These are phyloP conservation scores for Stagonosporopsis tanaceti DNA, from an alignment of 2,329 filamentous ascomycete genomes.

Conservation along the genomic window DNA sequence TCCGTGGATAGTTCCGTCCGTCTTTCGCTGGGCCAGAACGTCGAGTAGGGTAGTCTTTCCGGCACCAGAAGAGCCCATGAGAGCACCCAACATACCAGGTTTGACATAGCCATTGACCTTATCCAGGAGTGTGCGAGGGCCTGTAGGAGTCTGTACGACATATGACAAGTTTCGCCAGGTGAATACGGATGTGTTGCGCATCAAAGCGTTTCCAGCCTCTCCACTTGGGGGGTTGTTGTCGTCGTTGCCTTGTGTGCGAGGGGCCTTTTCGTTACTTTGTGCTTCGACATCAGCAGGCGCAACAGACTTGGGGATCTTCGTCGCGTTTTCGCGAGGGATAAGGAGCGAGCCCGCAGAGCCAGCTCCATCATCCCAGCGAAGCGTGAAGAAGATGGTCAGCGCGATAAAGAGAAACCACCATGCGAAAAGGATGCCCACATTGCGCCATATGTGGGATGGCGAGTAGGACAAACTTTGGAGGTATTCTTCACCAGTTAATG, in stretches of 20 bases:
- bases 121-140: conserved; percentile 57
- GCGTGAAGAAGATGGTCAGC: conserved; percentile 66
- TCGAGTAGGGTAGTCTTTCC: conserved; percentile 48
- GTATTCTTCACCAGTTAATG: conserved; percentile 66
- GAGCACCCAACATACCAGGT: conserved; percentile 56
- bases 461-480: conserved; percentile 59
- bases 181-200: conserved; percentile 73
- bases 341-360: conserved; percentile 63
- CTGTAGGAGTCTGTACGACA: conserved; percentile 60
- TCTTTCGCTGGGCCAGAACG: conserved; percentile 41
- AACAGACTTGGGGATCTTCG: conserved; percentile 29
- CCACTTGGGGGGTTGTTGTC: not conserved
- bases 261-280: conserved; percentile 33
- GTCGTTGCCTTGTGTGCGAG: conserved; percentile 6
- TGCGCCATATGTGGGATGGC: conserved; percentile 42
- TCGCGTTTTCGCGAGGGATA: conserved; percentile 61
- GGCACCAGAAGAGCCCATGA: conserved; percentile 44
- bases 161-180: conserved; percentile 67
- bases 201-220: conserved; percentile 53
- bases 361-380: conserved; percentile 62
- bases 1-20: conserved; percentile 39
- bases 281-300: conserved; percentile 60
- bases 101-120: conserved; percentile 63
- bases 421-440: conserved; percentile 56
- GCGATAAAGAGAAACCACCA: conserved; percentile 56